Evolutionary conservation across 2,329 filamentous ascomycete genomes (phyloP).

Genomic region (Phyllosticta citribraziliensis): DNA sequence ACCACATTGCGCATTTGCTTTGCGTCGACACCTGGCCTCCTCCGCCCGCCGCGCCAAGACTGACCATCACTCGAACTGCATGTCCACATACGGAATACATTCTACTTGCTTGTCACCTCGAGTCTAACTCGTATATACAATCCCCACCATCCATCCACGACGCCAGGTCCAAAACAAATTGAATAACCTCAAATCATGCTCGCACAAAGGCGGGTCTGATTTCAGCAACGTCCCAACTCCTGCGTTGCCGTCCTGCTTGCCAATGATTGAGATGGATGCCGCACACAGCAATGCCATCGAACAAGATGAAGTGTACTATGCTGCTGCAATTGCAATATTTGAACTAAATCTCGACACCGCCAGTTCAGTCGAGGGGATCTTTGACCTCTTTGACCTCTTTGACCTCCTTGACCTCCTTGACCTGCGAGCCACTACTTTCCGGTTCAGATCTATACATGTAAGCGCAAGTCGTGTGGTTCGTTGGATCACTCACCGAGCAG

Average conservation of each 20-base stretch:
- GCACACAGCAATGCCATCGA: not conserved
- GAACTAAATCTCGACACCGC: not conserved
- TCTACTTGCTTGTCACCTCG: not conserved
- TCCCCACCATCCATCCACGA: not conserved
- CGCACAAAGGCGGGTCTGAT: not conserved
- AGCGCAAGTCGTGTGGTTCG: not conserved
- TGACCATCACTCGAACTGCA: not conserved
- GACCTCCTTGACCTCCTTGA: too few species aligned
- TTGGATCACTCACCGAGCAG: conserved; percentile 4
- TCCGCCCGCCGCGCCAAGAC: not conserved
- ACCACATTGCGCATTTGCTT: not conserved
- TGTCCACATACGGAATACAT: not conserved
- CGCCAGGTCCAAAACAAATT: not conserved
- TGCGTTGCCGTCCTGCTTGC: not conserved
- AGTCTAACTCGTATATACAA: not conserved
- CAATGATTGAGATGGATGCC: not conserved
- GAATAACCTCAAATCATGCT: not conserved
- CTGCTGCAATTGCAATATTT: not conserved
- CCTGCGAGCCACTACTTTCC: not conserved
- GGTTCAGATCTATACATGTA: not conserved
- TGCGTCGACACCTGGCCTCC: not conserved
- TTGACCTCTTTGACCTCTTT: too few species aligned
- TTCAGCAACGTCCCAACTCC: not conserved
- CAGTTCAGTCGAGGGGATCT: conserved; percentile 8
- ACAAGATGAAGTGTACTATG: not conserved